Evolutionary conservation across 1,284 basidiomycete genomes (phyloP).

Genomic region (Ustilago shanxiensis): DNA sequence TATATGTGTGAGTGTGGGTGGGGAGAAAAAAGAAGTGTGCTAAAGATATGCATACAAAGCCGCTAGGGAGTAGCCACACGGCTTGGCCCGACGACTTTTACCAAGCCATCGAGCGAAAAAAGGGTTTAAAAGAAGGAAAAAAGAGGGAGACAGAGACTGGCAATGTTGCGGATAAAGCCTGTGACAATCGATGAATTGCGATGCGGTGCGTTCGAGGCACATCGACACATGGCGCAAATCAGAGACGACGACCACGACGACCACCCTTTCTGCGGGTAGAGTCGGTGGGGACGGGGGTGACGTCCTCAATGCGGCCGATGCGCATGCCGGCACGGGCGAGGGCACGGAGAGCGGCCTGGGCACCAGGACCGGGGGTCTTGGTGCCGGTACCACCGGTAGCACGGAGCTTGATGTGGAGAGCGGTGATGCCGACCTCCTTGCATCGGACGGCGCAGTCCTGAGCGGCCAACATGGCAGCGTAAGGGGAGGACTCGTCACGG

Average conservation of each 20-base stretch:
- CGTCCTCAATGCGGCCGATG: conserved; percentile 92
- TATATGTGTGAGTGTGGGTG: conserved; percentile 6
- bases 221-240: conserved; percentile 56
- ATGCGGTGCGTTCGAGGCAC: conserved; percentile 12
- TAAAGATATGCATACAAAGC: conserved; percentile 51
- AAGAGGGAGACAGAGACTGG: background rate
- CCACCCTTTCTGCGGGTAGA: conserved; percentile 99
- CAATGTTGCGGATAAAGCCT: background rate
- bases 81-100: conserved; percentile 33
- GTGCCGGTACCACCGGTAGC: conserved; percentile 98
- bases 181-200: conserved; percentile 2
- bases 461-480: conserved; percentile 99
- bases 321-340: conserved; percentile 98
- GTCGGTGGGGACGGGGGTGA: conserved; percentile 97
- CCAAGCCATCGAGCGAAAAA: conserved; percentile 24
- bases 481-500: conserved; percentile 98
- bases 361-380: conserved; percentile 98
- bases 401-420: conserved; percentile 96
- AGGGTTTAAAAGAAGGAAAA: conserved; percentile 17
- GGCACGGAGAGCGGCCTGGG: conserved; percentile 96
- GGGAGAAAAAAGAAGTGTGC: conserved; percentile 30
- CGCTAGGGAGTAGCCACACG: conserved; percentile 36
- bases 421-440: conserved; percentile 98
- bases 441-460: conserved; percentile 96
- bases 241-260: conserved; percentile 98